Evolutionary conservation across 2,329 filamentous ascomycete genomes (phyloP), one percentile per base, ranked within the genome.

Genomic region (Clonostachys byssicola): DNA sequence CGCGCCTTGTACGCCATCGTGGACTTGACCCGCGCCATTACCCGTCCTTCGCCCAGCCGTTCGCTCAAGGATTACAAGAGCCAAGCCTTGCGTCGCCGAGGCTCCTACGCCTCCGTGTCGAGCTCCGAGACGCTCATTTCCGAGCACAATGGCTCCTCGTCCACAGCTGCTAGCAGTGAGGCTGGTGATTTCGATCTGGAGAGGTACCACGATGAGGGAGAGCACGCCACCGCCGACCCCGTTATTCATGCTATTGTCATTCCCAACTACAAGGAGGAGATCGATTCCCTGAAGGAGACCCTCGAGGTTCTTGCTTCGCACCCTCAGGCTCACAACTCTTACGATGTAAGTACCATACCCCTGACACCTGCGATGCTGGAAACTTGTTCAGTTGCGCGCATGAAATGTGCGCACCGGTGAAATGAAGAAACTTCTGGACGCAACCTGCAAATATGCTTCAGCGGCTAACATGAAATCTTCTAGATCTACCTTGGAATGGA

Each of bases 401-500:
- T 6, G 14, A 17, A 34, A 14, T 30, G 13, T 33, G 18, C 20
- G 16, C 20, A 43, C 13, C 23, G 13, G 6, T 16, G 34, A 20
- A 33, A 5, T 16, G 16, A 6, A 23, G 34, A 40, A 23, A 35
- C 36, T 13, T 18, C n/a, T 12, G 23, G 8, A 48, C 23, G 34
- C 17, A 14, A 14, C 18, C 16, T 45, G 30, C 12, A n/a, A 10
- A 35, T 30, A 30, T 30, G 23, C 23, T 30, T 30, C 23, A 30
- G 4, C 10, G 23, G 23, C 23, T 30, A 10, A 30, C 9, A 30
- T 30, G 23, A 30, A 30, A 30, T 30, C 23, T n/a, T 33, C 20
- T 39, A 89, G 85, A 70, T 89, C 46, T 88, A 84, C 58, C 73
- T 89, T 33, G 86, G 80, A 18, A 89, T 89, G 85, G 86, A 89